Evolutionary conservation across 1,139 yeast species (phyloP), one percentile per base, ranked within the genome.

Genomic region (Wickerhamomyces sp.): DNA sequence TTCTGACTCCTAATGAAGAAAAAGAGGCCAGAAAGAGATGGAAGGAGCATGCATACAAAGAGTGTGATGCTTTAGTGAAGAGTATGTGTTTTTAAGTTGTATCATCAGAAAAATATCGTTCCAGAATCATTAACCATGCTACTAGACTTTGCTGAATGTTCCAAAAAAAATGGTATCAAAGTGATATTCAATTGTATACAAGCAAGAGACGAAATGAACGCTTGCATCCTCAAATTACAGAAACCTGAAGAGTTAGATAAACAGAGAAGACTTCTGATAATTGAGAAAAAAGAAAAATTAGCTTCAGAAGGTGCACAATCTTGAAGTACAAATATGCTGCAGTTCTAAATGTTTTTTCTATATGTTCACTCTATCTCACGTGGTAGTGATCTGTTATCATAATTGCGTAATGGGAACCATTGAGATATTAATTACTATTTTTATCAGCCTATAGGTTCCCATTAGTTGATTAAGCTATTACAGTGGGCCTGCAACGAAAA

Each of bases 1-100:
- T 87, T 52, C 68, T 89, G 31, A 78, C 94, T 0, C 96, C 96
- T 4, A 74, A 75, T 50, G 97, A 89, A 58, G 97, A 89, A 58
- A 82, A 82, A 62, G 77, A 81, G 49, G 80, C 88, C 27, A 78
- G 88, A 50, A 81, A 78, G 51, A 74, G 88, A 53, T 81, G 94
- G 79, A 84, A 88, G 61, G 78, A 72, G 46, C 74, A 74, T 58
- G 78, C 96, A 0, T 85, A 88, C 65, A 70, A 74, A 36, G 65
- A 67, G 46, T 89, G 97, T 60, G 89, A 82, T 52, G 81, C 73
- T 28, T 66, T 72, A 43, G 88, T 85, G 37, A 70, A 69, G 54
- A 74, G 70, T 42, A 56, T 58, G 72, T 58, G 24, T 6, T 5
- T 3, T 16, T 47, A 56, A 36, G 14, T 10, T 8, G 10, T 21